These are phyloP conservation scores for Nicotiana paniculata DNA, from an alignment of 257 asterid species.

Conservation along the genomic window DNA sequence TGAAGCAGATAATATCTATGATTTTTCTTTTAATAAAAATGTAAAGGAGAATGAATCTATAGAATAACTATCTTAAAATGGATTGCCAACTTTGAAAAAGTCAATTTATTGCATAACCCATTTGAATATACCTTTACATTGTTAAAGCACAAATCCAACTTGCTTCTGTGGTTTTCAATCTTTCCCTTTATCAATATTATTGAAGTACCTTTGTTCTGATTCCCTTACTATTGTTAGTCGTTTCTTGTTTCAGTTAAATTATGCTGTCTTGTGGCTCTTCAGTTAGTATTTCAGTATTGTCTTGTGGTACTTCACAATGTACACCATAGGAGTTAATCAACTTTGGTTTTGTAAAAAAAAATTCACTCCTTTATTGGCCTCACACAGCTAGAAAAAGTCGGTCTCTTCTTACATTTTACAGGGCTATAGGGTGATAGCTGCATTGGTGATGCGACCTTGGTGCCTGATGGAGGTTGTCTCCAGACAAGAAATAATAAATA, in stretches of 20 bases:
- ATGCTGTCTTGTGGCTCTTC: background rate
- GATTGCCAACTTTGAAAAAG: background rate
- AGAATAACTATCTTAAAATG: background rate
- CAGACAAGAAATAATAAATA: slow-evolving; percentile 56
- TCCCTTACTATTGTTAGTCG: background rate
- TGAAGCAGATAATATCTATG: background rate
- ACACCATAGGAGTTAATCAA: background rate
- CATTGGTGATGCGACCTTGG: slow-evolving; percentile 85
- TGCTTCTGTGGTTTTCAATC: background rate
- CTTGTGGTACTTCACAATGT: background rate
- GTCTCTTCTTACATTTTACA: slow-evolving; percentile 19
- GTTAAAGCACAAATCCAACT: background rate
- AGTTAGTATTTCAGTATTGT: background rate
- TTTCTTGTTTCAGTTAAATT: background rate
- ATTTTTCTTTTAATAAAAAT: background rate
- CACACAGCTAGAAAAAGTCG: background rate
- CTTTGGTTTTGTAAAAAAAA: too few relatives aligned
- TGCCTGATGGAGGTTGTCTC: slow-evolving; percentile 72
- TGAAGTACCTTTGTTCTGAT: background rate
- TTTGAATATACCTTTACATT: background rate
- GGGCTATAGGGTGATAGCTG: slow-evolving; percentile 79
- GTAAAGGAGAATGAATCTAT: background rate
- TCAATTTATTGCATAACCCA: background rate
- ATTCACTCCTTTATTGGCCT: background rate
- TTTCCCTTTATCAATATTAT: background rate